Base-by-base conservation (phyloP, 345 rosid species). In the Citrus trifoliata region DNA sequence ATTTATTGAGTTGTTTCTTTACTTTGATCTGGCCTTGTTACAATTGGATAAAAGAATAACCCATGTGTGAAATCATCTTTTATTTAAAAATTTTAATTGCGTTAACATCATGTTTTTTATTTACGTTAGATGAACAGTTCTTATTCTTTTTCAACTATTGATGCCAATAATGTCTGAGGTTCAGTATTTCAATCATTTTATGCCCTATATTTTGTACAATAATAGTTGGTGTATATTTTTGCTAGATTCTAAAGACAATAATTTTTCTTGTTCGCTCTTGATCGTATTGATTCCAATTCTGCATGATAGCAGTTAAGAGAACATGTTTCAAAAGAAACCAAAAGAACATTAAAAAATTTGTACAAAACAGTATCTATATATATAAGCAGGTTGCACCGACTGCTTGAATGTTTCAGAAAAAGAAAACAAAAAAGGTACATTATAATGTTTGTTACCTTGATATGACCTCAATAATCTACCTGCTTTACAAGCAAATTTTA, bases 361-460 rank as follows among this genome's bases (percentile, higher is more conserved):
- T 37, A 60, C 61, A 37, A 32, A 12, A 56, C 64, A 13, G 3
- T 12, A 55, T 71, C 27, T 5, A 24, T 9, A 58, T 9, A 58
- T 13, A 38, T 25, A 73, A 60, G 33, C 40, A 37, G 7, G 40
- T 37, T 37, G 40, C 40, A 37, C 2, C 25, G 14, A n/a, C 14
- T 40, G 6, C 13, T 30, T 25, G n/a, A 64, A 42, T 75, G 62
- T 48, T 48, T 38, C 42, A 75, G 5, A 25, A 21, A 30, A 30
- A 42, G 18, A 75, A 65, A 61, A 38, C 78, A 64, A 64, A 75
- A 75, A 32, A 30, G 71, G 32, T 42, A 7, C n/a, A 27, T 48
- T 46, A 22, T 4, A 48, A 75, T 75, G 51, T 65, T 75, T 63
- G 62, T 75, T 75, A 64, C 60, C 38, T 42, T 35, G 27, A 65